Conservation (phyloP, 176 grass and related monocot genomes). For the Bolboschoenus planiculmis region DNA sequence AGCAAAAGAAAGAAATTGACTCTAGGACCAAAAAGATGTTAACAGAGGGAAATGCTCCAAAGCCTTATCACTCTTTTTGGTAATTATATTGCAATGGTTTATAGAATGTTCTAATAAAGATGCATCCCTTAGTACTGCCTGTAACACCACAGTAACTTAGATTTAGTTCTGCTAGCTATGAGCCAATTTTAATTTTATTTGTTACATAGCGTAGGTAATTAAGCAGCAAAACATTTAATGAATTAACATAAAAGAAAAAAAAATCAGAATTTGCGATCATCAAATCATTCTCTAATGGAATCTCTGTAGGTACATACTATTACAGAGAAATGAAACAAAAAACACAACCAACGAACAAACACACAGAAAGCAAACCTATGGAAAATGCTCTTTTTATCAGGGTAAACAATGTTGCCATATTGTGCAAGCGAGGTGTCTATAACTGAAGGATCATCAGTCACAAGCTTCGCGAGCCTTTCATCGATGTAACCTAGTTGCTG, state of each 20-base stretch:
- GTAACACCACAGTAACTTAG: not conserved
- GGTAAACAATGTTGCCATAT: constrained; percentile 87
- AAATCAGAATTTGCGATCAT: too few species aligned
- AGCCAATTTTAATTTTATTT: too few species aligned
- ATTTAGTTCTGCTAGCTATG: not conserved
- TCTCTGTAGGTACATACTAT: not conserved
- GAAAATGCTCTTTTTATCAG: constrained; percentile 76
- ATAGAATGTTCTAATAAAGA: not conserved
- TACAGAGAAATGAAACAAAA: not conserved
- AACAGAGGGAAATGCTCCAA: constrained; percentile 1
- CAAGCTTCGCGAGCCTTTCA: constrained; percentile 66
- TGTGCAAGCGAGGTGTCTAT: constrained; percentile 85
- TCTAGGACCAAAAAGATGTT: not conserved
- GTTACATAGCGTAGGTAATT: too few species aligned
- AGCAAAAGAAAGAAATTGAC: constrained; percentile 21
- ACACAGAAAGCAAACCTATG: constrained; percentile 49
- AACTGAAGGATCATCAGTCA: constrained; percentile 95
- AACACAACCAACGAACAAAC: not conserved
- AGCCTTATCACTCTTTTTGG: not conserved
- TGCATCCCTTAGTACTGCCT: not conserved
- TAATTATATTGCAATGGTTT: not conserved
- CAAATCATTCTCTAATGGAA: not conserved
- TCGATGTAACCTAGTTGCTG: constrained; percentile 70
- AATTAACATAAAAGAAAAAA: too few species aligned
- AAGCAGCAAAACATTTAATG: too few species aligned